Evolutionary conservation across 345 rosid species (phyloP).

Genomic region (Nasturtium officinale): DNA sequence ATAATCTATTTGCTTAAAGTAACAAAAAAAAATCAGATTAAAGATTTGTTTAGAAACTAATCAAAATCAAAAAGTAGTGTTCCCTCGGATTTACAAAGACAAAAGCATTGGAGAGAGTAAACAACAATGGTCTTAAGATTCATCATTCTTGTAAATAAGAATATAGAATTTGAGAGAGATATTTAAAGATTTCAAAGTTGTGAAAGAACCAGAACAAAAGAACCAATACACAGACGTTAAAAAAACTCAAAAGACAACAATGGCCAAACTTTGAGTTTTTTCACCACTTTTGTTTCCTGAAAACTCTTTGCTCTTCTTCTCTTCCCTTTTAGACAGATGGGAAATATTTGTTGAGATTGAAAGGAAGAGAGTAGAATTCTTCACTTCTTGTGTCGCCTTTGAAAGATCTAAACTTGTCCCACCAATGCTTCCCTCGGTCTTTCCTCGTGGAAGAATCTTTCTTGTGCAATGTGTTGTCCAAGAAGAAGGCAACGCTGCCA

Average conservation of each 20-base stretch:
- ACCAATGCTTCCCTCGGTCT: conserved; percentile 97
- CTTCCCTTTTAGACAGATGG: conserved; percentile 69
- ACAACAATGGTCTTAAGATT: conserved; percentile 38
- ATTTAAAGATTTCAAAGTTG: conserved; percentile 26
- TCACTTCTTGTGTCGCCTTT: conserved; percentile 77
- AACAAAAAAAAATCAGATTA: conserved; percentile 1
- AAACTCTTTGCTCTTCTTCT: conserved; percentile 29
- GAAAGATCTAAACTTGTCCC: conserved; percentile 83
- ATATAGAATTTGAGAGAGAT: conserved; percentile 36
- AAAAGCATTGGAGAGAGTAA: conserved; percentile 27
- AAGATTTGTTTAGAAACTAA: conserved; percentile 33
- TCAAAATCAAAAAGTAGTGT: conserved; percentile 35
- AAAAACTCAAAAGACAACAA: conserved; percentile 14
- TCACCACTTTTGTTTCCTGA: conserved; percentile 26
- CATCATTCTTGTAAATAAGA: conserved; percentile 38
- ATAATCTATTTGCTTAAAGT: not conserved
- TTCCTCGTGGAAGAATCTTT: conserved; percentile 61
- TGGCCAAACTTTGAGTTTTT: conserved; percentile 23
- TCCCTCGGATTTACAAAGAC: conserved; percentile 41
- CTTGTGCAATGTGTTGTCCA: conserved; percentile 74
- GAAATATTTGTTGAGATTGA: conserved; percentile 91
- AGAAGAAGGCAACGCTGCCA: conserved; percentile 76
- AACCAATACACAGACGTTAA: conserved; percentile 26
- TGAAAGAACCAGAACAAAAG: conserved; percentile 27
- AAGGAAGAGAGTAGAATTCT: conserved; percentile 93